Percentiles rank a stretch among this genome's conserved stretches.
phyloP scores from a whole-genome alignment of 2,329 filamentous ascomycete genomes.

The Penicillium sp. region DNA sequence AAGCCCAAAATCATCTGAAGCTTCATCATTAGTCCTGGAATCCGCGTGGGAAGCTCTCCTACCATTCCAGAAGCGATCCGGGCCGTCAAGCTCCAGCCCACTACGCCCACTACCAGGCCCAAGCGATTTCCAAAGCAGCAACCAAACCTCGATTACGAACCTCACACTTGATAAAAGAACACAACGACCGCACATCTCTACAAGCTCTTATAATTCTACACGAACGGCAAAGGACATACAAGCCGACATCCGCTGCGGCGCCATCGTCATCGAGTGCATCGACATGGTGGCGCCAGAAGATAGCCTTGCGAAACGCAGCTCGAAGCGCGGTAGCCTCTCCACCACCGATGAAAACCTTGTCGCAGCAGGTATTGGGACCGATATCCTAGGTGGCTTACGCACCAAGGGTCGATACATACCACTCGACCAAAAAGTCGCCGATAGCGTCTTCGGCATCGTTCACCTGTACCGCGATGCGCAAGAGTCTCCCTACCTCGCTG shows the following conservation, averaged over 20 bases:
- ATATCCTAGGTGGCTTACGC: constrained; percentile 62
- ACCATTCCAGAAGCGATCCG: constrained; percentile 34
- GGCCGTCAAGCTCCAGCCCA: constrained; percentile 14
- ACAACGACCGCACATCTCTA: constrained; percentile 3
- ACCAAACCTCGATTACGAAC: neutral
- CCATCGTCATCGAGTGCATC: constrained; percentile 76
- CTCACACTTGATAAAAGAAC: constrained; percentile 7
- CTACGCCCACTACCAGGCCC: constrained; percentile 8
- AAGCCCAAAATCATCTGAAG: constrained; percentile 1
- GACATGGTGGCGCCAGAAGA: constrained; percentile 58
- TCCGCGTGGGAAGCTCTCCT: constrained; percentile 38
- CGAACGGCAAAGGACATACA: constrained; percentile 12
- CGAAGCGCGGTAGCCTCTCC: constrained; percentile 19
- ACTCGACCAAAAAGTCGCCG: constrained; percentile 67
- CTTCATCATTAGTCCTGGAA: constrained; percentile 31
- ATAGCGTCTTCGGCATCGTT: constrained; percentile 87
- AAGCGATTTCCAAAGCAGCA: neutral
- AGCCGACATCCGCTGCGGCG: constrained; percentile 76
- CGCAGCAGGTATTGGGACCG: constrained; percentile 50
- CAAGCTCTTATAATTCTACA: constrained; percentile 18
- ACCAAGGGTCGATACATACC: constrained; percentile 80
- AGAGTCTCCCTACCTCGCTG: constrained; percentile 62
- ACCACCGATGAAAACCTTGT: constrained; percentile 39
- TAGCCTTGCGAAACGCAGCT: constrained; percentile 23
- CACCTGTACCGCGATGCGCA: constrained; percentile 87